Conservation (phyloP, 768 basidiomycete species). For the Ramaria sp. region DNA sequence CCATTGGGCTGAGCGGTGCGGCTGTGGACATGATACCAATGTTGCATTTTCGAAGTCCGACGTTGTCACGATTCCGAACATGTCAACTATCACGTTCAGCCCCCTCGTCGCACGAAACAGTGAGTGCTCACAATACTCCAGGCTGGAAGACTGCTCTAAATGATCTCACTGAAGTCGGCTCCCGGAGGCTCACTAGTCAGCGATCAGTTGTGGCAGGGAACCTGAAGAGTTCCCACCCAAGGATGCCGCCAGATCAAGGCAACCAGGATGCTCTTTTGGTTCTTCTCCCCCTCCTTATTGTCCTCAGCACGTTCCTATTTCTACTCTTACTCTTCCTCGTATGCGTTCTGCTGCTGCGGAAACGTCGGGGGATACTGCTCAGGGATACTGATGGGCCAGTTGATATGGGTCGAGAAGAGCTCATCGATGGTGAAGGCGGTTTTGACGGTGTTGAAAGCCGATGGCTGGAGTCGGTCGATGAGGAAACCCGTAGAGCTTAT, state of each 20-base stretch:
- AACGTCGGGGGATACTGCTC: slow-evolving; percentile 65
- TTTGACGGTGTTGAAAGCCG: slow-evolving; percentile 85
- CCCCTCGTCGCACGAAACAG: not conserved
- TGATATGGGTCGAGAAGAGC: slow-evolving; percentile 87
- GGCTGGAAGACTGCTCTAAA: not conserved
- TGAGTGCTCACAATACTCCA: not conserved
- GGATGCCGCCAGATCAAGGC: slow-evolving; percentile 19
- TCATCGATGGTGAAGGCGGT: slow-evolving; percentile 85
- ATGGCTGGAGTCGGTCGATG: slow-evolving; percentile 81
- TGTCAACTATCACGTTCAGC: not conserved
- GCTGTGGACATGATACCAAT: slow-evolving; percentile 4
- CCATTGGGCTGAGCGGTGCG: slow-evolving; percentile 1
- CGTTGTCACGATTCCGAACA: not conserved
- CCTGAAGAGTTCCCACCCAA: not conserved
- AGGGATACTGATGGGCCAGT: slow-evolving; percentile 86
- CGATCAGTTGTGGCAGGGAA: not conserved
- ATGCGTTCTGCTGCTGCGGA: slow-evolving; percentile 76
- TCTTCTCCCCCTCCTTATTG: slow-evolving; percentile 88
- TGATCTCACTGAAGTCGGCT: not conserved
- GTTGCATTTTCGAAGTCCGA: slow-evolving; percentile 2
- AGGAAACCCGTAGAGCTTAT: slow-evolving; percentile 59
- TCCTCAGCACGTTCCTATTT: slow-evolving; percentile 86
- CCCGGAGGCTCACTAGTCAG: not conserved
- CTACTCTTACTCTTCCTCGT: slow-evolving; percentile 86
- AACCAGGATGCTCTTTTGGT: slow-evolving; percentile 60